phyloP scores from a whole-genome alignment of 2,329 filamentous ascomycete species.

The Ceratocystis alfenasii region DNA sequence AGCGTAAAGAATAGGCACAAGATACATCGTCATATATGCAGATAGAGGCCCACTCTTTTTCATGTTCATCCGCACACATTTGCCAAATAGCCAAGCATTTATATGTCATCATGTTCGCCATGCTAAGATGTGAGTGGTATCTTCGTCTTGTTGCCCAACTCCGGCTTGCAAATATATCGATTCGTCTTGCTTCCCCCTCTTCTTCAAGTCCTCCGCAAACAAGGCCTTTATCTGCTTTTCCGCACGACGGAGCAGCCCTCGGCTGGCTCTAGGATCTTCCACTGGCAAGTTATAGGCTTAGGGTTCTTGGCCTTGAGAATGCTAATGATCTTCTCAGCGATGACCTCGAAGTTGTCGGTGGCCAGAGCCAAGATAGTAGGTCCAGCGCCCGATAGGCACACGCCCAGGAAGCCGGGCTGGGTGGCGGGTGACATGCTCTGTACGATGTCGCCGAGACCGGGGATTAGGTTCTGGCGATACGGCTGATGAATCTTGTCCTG shows the following conservation, averaged over 20 bases:
- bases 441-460: conserved; percentile 80
- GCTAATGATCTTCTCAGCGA: conserved; percentile 65
- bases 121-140: background rate
- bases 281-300: conserved; percentile 57
- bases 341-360: conserved; percentile 76
- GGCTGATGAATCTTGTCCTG: conserved; percentile 97
- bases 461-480: conserved; percentile 83
- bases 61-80: background rate
- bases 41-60: background rate
- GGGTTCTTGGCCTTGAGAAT: conserved; percentile 52
- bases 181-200: background rate
- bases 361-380: conserved; percentile 90
- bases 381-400: conserved; percentile 88
- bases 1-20: background rate
- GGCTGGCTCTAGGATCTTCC: conserved; percentile 80
- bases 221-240: conserved; percentile 24
- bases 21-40: background rate
- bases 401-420: conserved; percentile 79
- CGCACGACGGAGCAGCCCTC: conserved; percentile 49
- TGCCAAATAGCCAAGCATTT: background rate
- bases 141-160: background rate
- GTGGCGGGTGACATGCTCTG: conserved; percentile 79
- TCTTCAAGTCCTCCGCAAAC: background rate
- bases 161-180: background rate
- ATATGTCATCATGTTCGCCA: background rate